Base-by-base conservation (phyloP, 2,329 filamentous ascomycete genomes). In the Endoconidiophora laricicola region DNA sequence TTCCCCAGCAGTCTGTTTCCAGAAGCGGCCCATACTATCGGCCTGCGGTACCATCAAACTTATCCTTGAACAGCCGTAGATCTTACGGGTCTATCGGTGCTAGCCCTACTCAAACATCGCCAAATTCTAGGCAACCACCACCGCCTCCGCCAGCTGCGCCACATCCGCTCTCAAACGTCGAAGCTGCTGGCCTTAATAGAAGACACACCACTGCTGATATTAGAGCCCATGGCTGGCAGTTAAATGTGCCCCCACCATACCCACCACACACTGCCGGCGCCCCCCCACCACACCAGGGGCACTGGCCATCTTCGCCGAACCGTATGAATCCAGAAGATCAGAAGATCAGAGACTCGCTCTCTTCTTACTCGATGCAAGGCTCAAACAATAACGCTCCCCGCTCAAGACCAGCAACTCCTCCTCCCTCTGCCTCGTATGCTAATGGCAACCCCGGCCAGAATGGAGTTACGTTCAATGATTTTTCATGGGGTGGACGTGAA, bases 141-240 rank as follows among this genome's bases (percentile, higher is more conserved):
- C 76, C 79, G 12, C 76, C 78, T n/a, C 79, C 80, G 46, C 72
- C 71, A 55, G 71, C 65, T 55, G 69, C 63, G 14, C 76, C 79
- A 29, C 83, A 85, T 60, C 79, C 79, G 33, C 69, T 81, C 18
- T 74, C 81, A 16, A 69, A 76, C 52, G 71, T 77, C 29, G 72
- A 79, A 57, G 71, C 74, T 23, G 74, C 78, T 33, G 78, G 80
- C 36, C 74, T 78, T 51, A 87, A 79, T 58, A 80, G 90, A 55
- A 78, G 90, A 54, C 91, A 98, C 65, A 98, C 91, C 1, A 90
- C 88, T 38, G 91, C 91, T 52, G 91, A 98, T 62, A 96, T 98
- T 57, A 81, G 91, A 48, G 82, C 88, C 58, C 20, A 20, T 18
- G 48, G 41, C 37, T 90, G 84, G 79, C 81, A 79, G 55, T 71